Percentiles rank a stretch among this genome's conserved stretches.
These are phyloP conservation scores for Xanthoceras sorbifolium DNA, from an alignment of 345 rosid genomes.

Conservation along the genomic window DNA sequence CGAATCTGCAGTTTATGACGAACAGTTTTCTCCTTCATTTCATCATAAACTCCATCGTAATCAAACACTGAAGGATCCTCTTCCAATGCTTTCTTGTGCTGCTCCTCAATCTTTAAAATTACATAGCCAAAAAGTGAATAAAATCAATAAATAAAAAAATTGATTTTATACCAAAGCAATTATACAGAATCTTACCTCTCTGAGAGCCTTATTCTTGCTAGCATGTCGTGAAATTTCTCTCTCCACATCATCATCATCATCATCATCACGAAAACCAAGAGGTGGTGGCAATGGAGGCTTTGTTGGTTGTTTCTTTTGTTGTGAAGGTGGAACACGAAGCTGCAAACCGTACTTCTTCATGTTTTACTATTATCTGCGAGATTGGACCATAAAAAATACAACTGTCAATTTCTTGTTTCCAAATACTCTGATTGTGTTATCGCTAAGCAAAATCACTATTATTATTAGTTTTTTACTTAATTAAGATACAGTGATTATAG, in stretches of 20 bases:
- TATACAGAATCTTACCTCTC: constrained; percentile 46
- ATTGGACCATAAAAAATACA: not conserved
- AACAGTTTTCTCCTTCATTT: constrained; percentile 64
- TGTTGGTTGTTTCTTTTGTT: constrained; percentile 51
- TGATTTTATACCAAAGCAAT: not conserved
- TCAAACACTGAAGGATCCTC: constrained; percentile 84
- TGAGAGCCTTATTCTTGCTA: constrained; percentile 67
- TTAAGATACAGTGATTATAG: too few relatives aligned
- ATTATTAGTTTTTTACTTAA: too few relatives aligned
- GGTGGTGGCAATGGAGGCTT: constrained; percentile 57
- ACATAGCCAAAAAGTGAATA: not conserved
- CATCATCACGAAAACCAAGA: constrained; percentile 56
- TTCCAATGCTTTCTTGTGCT: constrained; percentile 78
- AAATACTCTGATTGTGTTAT: too few relatives aligned
- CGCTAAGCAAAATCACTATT: not conserved
- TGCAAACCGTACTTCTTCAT: constrained; percentile 93
- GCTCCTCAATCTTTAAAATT: constrained; percentile 70
- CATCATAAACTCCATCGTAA: constrained; percentile 81
- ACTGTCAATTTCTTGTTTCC: not conserved
- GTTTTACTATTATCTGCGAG: not conserved
- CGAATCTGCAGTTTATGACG: constrained; percentile 60
- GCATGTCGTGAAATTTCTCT: constrained; percentile 78
- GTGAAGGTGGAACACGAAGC: constrained; percentile 67
- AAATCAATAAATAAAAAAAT: not conserved
- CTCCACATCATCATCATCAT: constrained; percentile 71